Conservation (phyloP, 441 rosid species). For the Populus hybrid region DNA sequence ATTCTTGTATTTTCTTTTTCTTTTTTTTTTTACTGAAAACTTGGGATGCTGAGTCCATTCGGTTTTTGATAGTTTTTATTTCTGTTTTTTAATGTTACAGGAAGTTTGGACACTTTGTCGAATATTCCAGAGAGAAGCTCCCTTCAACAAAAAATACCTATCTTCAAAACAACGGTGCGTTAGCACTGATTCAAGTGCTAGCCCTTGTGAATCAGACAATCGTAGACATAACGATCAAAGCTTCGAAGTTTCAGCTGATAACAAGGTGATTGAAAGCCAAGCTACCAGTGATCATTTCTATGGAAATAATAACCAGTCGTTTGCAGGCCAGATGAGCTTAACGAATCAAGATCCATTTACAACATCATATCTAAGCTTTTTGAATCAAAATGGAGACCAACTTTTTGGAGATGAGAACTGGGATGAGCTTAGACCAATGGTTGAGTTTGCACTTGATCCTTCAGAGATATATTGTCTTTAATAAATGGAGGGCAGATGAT, state of each 20-base stretch:
- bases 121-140: constrained; percentile 29
- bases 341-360: constrained; percentile 4
- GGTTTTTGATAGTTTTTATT: not conserved
- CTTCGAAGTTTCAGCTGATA: not conserved
- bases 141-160: constrained; percentile 14
- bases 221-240: not conserved
- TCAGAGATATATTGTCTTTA: not conserved
- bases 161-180: constrained; percentile 7
- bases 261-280: not conserved
- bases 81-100: constrained; percentile 13
- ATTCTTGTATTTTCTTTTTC: not conserved
- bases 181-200: constrained; percentile 3
- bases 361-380: constrained; percentile 3
- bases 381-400: constrained; percentile 1
- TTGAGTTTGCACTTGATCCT: constrained; percentile 13
- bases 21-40: not conserved
- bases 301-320: not conserved
- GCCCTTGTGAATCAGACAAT: not conserved
- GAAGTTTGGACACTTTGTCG: constrained; percentile 44
- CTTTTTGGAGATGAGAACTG: constrained; percentile 5
- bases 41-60: not conserved
- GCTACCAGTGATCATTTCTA: not conserved
- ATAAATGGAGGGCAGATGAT: not conserved
- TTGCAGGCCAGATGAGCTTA: constrained; percentile 6
- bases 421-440: constrained; percentile 25